A percentile compares a stretch with the other conserved stretches of the same genome.
Evolutionary conservation across 2,329 filamentous ascomycete species (phyloP).

Genomic region (Teratosphaeria gauchensis): DNA sequence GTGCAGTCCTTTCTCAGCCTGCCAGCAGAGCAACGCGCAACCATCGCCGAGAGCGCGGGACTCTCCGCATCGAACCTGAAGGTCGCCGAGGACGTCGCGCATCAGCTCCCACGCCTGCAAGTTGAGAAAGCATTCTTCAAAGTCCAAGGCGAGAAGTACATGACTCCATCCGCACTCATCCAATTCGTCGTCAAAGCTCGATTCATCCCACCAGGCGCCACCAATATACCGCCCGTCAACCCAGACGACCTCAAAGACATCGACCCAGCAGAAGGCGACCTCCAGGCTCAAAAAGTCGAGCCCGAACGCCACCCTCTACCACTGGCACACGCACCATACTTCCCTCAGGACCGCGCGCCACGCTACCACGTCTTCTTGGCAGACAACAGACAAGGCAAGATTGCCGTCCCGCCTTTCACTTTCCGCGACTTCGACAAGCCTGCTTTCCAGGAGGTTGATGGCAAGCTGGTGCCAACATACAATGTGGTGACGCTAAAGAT

Average conservation of each 20-base stretch:
- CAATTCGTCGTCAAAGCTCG: constrained; percentile 92
- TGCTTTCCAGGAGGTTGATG: constrained; percentile 54
- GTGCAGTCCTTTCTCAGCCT: constrained; percentile 85
- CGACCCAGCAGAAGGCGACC: constrained; percentile 84
- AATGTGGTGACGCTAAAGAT: constrained; percentile 94
- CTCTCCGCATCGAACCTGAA: constrained; percentile 69
- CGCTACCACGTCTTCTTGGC: constrained; percentile 92
- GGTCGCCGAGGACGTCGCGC: constrained; percentile 64
- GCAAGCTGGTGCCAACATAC: constrained; percentile 63
- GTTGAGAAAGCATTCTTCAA: constrained; percentile 97
- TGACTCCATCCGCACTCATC: constrained; percentile 85
- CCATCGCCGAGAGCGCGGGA: constrained; percentile 61
- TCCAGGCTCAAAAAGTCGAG: constrained; percentile 64
- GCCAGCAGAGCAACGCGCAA: constrained; percentile 62
- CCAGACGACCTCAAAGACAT: constrained; percentile 71
- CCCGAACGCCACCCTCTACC: constrained; percentile 66
- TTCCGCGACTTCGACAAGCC: constrained; percentile 88
- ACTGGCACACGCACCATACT: constrained; percentile 83
- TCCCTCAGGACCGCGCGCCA: constrained; percentile 78
- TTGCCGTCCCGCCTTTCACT: constrained; percentile 93
- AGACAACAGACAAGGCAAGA: constrained; percentile 88
- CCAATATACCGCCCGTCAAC: constrained; percentile 54
- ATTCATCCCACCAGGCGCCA: constrained; percentile 77
- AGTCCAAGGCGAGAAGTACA: constrained; percentile 84
- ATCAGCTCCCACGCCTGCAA: constrained; percentile 72